A percentile compares a stretch with the other conserved stretches of the same genome.
Evolutionary conservation across 306 rosid genomes (phyloP).

Genomic region (Corylus avellana): DNA sequence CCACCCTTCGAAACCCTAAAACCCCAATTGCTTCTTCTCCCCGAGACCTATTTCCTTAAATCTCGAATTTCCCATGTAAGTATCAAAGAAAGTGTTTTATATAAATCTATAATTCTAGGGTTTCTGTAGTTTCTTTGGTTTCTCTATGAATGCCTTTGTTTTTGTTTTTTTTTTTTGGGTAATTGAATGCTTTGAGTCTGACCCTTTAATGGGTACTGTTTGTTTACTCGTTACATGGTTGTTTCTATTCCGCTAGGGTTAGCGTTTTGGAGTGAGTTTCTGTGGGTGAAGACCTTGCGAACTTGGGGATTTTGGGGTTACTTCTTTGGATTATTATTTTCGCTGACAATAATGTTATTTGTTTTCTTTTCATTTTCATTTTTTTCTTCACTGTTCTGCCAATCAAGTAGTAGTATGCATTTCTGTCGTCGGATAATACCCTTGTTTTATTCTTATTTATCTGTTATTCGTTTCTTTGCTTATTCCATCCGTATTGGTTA

Average conservation of each 20-base stretch:
- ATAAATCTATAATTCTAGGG: background rate
- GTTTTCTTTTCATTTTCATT: background rate
- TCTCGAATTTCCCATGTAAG: conserved; percentile 37
- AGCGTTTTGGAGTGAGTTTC: background rate
- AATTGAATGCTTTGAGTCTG: background rate
- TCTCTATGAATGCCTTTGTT: background rate
- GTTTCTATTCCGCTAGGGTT: background rate
- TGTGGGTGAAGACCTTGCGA: background rate
- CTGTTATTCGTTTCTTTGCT: background rate
- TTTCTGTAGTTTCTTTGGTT: background rate
- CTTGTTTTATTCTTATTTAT: background rate
- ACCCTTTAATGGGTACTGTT: background rate
- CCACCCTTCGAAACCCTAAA: conserved; percentile 47
- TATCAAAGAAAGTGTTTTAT: background rate
- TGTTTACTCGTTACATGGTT: background rate
- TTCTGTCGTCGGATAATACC: background rate
- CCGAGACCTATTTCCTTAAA: background rate
- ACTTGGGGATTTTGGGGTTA: background rate
- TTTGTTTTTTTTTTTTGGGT: background rate
- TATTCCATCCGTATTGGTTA: background rate
- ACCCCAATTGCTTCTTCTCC: background rate
- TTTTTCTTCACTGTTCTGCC: background rate
- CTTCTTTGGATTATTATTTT: background rate
- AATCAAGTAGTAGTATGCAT: background rate
- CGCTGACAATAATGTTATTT: background rate